Evolutionary conservation across 345 rosid genomes (phyloP).

Genomic region (Acer negundo): DNA sequence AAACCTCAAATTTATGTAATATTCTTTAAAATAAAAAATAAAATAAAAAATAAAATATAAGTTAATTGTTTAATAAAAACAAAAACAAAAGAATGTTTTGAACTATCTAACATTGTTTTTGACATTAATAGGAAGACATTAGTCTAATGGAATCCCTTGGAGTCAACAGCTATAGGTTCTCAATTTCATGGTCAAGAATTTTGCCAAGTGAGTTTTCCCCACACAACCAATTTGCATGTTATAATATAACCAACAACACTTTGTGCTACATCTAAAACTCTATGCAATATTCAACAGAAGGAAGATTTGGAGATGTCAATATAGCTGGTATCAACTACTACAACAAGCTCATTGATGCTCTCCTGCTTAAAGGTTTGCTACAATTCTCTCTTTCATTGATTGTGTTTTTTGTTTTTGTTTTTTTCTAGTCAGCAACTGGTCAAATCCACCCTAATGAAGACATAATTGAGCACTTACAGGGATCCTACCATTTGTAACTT

Average conservation of each 20-base stretch:
- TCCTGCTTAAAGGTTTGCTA: constrained; percentile 47
- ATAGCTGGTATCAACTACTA: constrained; percentile 59
- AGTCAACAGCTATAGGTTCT: constrained; percentile 70
- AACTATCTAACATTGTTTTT: constrained; percentile 8
- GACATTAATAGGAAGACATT: constrained; percentile 55
- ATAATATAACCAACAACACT: neutral
- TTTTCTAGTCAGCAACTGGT: neutral
- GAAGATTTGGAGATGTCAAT: constrained; percentile 64
- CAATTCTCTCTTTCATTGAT: neutral
- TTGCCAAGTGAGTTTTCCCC: constrained; percentile 59
- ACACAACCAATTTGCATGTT: neutral
- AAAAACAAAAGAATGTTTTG: neutral
- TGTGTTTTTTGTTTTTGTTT: neutral
- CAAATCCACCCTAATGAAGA: neutral
- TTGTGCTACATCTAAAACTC: neutral
- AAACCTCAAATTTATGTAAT: no score
- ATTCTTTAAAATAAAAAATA: no score
- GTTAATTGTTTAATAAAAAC: neutral
- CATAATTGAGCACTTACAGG: constrained; percentile 39
- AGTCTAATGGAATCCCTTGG: constrained; percentile 63
- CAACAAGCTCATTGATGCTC: constrained; percentile 60
- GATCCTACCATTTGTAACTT: constrained; percentile 74
- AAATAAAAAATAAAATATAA: no score
- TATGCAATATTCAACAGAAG: constrained; percentile 42
- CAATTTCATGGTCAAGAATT: constrained; percentile 83